Evolutionary conservation across 2,329 filamentous ascomycete genomes (phyloP).

Genomic region (Elsinoe arachidis): DNA sequence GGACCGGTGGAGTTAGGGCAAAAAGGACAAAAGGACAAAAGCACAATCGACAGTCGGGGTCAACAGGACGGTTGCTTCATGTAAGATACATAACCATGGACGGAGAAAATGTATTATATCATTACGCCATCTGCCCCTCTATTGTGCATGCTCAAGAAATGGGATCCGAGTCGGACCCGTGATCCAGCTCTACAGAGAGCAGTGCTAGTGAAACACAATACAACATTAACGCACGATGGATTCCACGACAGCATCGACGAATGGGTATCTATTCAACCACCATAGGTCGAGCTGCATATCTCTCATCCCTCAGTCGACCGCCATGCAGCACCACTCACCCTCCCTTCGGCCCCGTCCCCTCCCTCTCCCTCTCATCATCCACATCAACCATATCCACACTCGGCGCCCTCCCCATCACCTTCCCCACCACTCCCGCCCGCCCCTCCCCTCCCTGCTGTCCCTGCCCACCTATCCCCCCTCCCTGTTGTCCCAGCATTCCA

Average conservation of each 20-base stretch:
- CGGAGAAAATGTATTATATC: not conserved
- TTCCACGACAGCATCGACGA: not conserved
- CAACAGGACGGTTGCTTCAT: not conserved
- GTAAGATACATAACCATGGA: not conserved
- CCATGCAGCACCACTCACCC: not conserved
- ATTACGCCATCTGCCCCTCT: too few species aligned
- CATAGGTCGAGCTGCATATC: not conserved
- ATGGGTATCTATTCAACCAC: constrained; percentile 2
- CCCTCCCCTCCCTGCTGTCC: too few species aligned
- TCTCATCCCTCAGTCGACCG: not conserved
- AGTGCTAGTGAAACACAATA: not conserved
- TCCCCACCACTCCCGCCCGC: too few species aligned
- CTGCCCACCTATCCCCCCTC: too few species aligned
- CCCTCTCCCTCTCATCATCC: constrained; percentile 5
- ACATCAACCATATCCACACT: constrained; percentile 8
- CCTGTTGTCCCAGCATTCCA: too few species aligned
- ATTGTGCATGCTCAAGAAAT: not conserved
- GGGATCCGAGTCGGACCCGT: not conserved
- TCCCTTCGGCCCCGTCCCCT: not conserved
- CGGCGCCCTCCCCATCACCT: not conserved
- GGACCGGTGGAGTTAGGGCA: not conserved
- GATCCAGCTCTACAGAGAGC: not conserved
- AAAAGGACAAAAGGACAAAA: not conserved
- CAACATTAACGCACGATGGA: not conserved
- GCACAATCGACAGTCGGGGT: not conserved